Evolutionary conservation across 1,139 yeast species (phyloP), one percentile per base, ranked within the genome.

Genomic region (Kluyveromyces marxianus): DNA sequence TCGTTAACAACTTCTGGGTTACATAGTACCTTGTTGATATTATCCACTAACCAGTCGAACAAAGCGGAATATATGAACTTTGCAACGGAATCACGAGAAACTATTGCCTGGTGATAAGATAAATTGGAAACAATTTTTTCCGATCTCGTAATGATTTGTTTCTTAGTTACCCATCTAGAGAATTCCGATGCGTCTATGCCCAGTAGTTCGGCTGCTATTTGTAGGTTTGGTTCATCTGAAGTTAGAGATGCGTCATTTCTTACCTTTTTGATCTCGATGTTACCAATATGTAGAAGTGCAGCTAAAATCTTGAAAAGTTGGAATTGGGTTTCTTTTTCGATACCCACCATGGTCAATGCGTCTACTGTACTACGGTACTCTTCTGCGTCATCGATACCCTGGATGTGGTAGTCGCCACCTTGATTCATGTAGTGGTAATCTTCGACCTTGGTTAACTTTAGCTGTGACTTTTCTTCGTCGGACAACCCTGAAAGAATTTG

Each of bases 71-170:
- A 92, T 42, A 94, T 83, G 67, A 83, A 92, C 66, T 92, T 94
- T 42, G 98, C 87, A 51, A 94, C 94, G 7, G 98, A 94, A 69
- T 92, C 98, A 60, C 96, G 81, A 5, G 96, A 95, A 36, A 90
- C 97, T 33, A 79, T 58, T 4, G 97, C 96, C 65, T 92, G 96
- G 57, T 81, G 80, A 60, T 81, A 85, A 59, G 77, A 86, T 62
- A 92, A 74, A 61, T 84, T 89, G 41, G 95, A 83, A 45, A 84
- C 79, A 59, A 92, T 90, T 63, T 89, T 89, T 69, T 92, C 97
- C 25, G 89, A 81, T 66, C 97, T 76, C n/a, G 97, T 90, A 25
- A 77, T 78, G 54, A 92, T 88, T 69, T 92, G 97, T 63, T 88
- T 90, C 71, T 92, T 92, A 41, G 83, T 81, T 59, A 88, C 80